phyloP scores from a whole-genome alignment of 1,284 basidiomycete genomes.

The Polyporus tsugae region DNA sequence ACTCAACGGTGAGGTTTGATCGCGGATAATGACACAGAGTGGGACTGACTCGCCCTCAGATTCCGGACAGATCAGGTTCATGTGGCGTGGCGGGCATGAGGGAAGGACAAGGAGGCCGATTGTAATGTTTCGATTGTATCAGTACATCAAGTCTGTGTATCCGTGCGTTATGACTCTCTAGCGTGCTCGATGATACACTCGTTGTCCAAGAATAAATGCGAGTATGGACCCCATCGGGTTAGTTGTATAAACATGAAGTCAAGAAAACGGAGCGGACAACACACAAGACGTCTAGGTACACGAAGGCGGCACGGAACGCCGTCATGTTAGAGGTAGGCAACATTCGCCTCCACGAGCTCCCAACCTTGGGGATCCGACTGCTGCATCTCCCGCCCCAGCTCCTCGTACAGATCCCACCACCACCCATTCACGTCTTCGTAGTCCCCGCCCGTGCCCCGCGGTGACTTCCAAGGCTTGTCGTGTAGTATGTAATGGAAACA shows the following conservation, averaged over 20 bases:
- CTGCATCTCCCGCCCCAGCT: slow-evolving; percentile 56
- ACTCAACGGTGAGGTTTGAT: slow-evolving; percentile 76
- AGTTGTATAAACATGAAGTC: neutral
- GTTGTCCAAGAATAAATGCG: neutral
- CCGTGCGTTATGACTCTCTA: neutral
- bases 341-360: slow-evolving; percentile 59
- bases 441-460: slow-evolving; percentile 44
- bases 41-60: slow-evolving; percentile 50
- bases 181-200: neutral
- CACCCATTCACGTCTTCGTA: slow-evolving; percentile 66
- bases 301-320: too few relatives aligned
- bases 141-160: slow-evolving; percentile 23
- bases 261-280: neutral
- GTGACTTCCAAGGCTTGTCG: slow-evolving; percentile 79
- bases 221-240: neutral
- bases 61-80: slow-evolving; percentile 93
- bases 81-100: slow-evolving; percentile 81
- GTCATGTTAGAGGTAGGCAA: slow-evolving; percentile 43
- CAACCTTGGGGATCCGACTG: slow-evolving; percentile 56
- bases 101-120: neutral
- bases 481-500: slow-evolving; percentile 80
- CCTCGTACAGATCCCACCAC: slow-evolving; percentile 82
- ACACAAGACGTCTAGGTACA: neutral
- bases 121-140: slow-evolving; percentile 14
- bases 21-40: slow-evolving; percentile 11